Percentiles rank a stretch among this genome's conserved stretches.
These are phyloP conservation scores for Oryza meyeriana DNA, from an alignment of 176 grass and related monocot genomes.

Conservation along the genomic window DNA sequence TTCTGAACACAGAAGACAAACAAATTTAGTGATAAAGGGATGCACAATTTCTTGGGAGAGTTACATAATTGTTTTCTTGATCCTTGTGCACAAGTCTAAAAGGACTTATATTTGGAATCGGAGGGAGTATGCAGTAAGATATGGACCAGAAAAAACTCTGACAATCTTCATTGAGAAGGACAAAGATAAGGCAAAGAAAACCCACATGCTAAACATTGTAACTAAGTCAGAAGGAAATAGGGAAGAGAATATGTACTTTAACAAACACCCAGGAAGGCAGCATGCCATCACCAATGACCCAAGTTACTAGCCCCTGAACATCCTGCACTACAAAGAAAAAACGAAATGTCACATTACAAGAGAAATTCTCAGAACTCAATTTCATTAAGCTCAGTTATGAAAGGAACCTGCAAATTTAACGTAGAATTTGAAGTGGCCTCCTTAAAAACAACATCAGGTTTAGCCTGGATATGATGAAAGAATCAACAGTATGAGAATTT, in stretches of 20 bases:
- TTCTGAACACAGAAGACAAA: conserved; percentile 54
- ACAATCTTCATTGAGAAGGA: conserved; percentile 3
- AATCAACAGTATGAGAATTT: conserved; percentile 3
- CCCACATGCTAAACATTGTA: background rate
- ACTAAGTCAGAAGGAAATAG: background rate
- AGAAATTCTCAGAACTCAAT: background rate
- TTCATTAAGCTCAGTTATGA: conserved; percentile 16
- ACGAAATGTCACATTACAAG: conserved; percentile 19
- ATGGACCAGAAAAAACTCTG: background rate
- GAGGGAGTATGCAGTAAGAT: background rate
- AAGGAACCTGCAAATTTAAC: conserved; percentile 68
- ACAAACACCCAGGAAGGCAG: conserved; percentile 91
- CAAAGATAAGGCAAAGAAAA: background rate
- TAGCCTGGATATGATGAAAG: conserved; percentile 49
- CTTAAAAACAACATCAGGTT: conserved; percentile 74
- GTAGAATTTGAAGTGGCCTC: conserved; percentile 48
- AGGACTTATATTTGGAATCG: background rate
- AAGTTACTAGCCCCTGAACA: conserved; percentile 76
- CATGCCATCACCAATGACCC: conserved; percentile 85
- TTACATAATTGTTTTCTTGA: background rate
- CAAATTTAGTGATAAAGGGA: conserved; percentile 4
- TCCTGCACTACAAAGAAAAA: conserved; percentile 60
- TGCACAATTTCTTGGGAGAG: background rate
- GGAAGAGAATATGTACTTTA: conserved; percentile 62
- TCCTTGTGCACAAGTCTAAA: background rate